Conservation (phyloP, 106 monocot species). For the Acorus gramineus region DNA sequence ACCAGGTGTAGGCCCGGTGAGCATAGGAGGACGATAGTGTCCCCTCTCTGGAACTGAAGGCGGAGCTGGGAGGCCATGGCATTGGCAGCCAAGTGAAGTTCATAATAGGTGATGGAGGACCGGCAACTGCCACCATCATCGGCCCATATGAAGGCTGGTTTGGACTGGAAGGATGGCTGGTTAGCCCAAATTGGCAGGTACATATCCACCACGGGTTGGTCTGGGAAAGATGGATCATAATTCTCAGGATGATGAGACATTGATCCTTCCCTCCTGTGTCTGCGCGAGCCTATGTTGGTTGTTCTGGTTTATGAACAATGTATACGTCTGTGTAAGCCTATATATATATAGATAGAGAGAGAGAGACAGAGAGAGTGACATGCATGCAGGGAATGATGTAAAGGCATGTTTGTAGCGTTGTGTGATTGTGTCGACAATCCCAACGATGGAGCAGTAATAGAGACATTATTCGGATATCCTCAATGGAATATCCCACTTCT, state of each 20-base stretch:
- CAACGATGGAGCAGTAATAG: too few relatives aligned
- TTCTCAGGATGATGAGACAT: conserved; percentile 11
- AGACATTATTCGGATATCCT: too few relatives aligned
- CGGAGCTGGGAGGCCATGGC: conserved; percentile 17
- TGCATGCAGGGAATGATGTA: too few relatives aligned
- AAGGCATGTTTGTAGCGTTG: too few relatives aligned
- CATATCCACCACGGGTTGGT: conserved; percentile 30
- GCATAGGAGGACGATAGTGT: conserved; percentile 24
- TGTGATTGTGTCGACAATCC: too few relatives aligned
- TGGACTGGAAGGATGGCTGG: conserved; percentile 13
- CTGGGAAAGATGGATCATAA: conserved; percentile 36
- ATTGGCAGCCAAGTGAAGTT: conserved; percentile 20
- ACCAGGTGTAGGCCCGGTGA: conserved; percentile 23
- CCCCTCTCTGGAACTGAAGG: conserved; percentile 10
- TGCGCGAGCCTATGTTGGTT: too few relatives aligned
- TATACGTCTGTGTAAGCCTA: too few relatives aligned
- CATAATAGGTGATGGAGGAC: conserved; percentile 17
- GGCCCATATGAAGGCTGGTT: conserved; percentile 38
- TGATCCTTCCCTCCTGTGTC: too few relatives aligned
- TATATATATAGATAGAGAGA: too few relatives aligned
- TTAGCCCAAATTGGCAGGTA: conserved; percentile 27
- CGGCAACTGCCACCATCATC: neutral
- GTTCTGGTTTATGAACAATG: too few relatives aligned
- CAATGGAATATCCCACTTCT: too few relatives aligned
- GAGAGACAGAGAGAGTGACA: too few relatives aligned